A percentile compares a stretch with the other conserved stretches of the same genome.
Evolutionary conservation across 345 rosid genomes (phyloP).

Genomic region (Eucalyptus regnans): DNA sequence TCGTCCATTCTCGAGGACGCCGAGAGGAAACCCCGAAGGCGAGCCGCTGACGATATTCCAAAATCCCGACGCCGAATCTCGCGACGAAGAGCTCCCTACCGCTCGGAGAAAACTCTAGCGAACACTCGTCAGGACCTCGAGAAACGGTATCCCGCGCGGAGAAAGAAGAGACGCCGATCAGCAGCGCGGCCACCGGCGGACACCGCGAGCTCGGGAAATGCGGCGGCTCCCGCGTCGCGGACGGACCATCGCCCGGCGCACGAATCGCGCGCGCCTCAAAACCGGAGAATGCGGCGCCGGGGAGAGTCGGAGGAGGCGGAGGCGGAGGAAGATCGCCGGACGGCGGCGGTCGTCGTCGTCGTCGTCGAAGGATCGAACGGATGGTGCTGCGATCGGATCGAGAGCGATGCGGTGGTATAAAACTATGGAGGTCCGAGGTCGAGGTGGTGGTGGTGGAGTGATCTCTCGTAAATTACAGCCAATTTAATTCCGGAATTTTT

Average conservation of each 20-base stretch:
- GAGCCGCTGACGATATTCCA: background rate
- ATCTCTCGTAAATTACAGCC: background rate
- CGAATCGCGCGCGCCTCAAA: background rate
- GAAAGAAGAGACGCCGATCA: background rate
- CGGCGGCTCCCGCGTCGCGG: background rate
- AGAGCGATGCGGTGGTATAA: background rate
- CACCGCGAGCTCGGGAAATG: background rate
- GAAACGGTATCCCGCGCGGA: background rate
- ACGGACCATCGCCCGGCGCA: background rate
- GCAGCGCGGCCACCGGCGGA: background rate
- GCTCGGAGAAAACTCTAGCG: background rate
- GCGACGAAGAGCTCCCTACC: background rate
- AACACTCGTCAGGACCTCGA: background rate
- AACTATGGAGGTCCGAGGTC: background rate
- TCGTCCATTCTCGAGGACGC: slow-evolving; percentile 27
- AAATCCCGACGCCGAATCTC: background rate
- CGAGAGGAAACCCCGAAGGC: background rate
- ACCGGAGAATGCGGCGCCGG: background rate
- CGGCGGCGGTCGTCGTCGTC: background rate
- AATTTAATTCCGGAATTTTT: background rate
- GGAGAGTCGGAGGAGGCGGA: background rate
- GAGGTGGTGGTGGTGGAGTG: background rate
- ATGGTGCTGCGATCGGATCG: background rate
- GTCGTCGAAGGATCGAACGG: background rate
- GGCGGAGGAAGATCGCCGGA: background rate